Evolutionary conservation across 352 stramenopile genomes (phyloP).

Genomic region (Hyaloperonospora arabidopsidis): DNA sequence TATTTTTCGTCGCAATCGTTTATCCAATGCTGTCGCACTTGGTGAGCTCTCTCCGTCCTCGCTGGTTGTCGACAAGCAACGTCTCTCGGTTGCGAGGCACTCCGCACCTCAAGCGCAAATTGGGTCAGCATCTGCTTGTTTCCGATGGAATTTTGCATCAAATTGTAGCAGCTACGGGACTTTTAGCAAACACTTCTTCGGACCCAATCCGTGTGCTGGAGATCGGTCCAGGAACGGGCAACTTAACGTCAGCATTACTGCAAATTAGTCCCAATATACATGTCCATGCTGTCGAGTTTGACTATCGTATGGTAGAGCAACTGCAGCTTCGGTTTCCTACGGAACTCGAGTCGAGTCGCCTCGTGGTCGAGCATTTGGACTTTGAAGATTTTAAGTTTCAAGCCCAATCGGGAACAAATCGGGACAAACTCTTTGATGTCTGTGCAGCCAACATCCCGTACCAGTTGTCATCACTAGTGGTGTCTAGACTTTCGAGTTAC

Average conservation of each 20-base stretch:
- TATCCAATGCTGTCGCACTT: no score
- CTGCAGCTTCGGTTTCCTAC: conserved; percentile 49
- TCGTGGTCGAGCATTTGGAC: conserved; percentile 36
- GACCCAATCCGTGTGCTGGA: conserved; percentile 57
- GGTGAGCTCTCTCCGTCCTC: conserved; percentile 5
- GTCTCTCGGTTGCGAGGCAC: conserved; percentile 46
- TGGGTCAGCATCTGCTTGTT: conserved; percentile 77
- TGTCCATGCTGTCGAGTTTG: conserved; percentile 69
- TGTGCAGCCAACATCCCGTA: conserved; percentile 86
- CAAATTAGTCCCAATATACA: conserved; percentile 34
- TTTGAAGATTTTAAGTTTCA: conserved; percentile 39
- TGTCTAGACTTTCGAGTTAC: conserved; percentile 67
- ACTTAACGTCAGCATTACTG: conserved; percentile 77
- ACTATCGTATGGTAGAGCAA: conserved; percentile 65
- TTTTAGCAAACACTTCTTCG: conserved; percentile 25
- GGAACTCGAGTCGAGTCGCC: conserved; percentile 16
- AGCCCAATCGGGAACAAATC: not conserved
- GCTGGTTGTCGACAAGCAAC: conserved; percentile 27
- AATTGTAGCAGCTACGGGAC: conserved; percentile 55
- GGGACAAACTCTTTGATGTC: conserved; percentile 41
- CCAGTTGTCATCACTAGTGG: conserved; percentile 77
- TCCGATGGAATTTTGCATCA: conserved; percentile 49
- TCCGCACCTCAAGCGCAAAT: conserved; percentile 71
- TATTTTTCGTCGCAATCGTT: no score
- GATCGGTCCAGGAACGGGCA: conserved; percentile 79